Base-by-base conservation (phyloP, 2,329 filamentous ascomycete species). In the Alternaria sp. region DNA sequence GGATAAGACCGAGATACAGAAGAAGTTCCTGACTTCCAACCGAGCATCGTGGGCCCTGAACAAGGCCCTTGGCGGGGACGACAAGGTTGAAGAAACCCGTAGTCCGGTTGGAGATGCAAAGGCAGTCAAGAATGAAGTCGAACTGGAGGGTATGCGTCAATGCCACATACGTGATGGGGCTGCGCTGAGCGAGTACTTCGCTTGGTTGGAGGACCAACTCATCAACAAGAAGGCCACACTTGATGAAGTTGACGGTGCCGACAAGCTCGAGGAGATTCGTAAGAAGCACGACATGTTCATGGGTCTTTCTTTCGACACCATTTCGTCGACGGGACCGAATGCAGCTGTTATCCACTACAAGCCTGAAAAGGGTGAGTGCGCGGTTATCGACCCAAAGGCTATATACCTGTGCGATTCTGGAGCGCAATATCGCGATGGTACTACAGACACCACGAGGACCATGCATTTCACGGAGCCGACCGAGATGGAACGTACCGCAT, bases 391-490 rank as follows among this genome's bases (percentile, higher is more conserved):
- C 70, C 93, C 93, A 0, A 88, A 89, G 7, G 89, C 90, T 14
- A 89, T 99, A 62, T 99, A 99, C 75, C 88, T 99, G 3, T 99
- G 96, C 78, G 96, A 99, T 80, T 98, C 96, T 21, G 96, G 96
- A 21, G 96, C 92, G n/a, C 96, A 99, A 79, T 99, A 95, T 75
- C 85, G 92, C 3, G 96, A 99, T 78, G 96, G 96, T 60, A 99
- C 96, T 0, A 99, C 96, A 0, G 96, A 99, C 76, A 97, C 93
- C 0, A 99, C 96, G 6, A 87, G 96, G 45, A 99, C 96, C 0
- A 84, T 97, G 43, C 96, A 99, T 76, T 98, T 98, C 77, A 93
- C 93, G 50, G 87, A 89, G 25, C 96, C 96, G 1, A 92, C 91
- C 0, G 88, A 89, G 5, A 91, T 92, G 75, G 94, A 99, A 81